A percentile compares a stretch with the other conserved stretches of the same genome.
Conservation (phyloP, 2,329 filamentous ascomycete species). For the Scytalidium sp. region DNA sequence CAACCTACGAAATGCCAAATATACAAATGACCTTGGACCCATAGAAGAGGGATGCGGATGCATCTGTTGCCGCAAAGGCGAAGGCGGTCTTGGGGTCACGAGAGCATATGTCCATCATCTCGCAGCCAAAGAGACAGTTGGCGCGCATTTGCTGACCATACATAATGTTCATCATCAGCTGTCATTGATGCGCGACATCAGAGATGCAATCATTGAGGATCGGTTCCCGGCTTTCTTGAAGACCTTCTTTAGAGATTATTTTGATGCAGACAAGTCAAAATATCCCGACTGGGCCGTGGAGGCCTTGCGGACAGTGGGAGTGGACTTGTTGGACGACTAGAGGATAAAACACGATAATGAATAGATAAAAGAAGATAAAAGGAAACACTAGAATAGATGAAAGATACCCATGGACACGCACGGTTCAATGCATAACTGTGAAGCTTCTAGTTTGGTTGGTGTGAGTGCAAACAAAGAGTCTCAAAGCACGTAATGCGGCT, state of each 20-base stretch:
- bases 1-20: conserved; percentile 76
- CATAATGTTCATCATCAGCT: conserved; percentile 96
- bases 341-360: conserved; percentile 11
- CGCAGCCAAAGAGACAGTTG: conserved; percentile 89
- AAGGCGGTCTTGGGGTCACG: conserved; percentile 77
- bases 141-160: conserved; percentile 80
- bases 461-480: background rate
- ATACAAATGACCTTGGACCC: conserved; percentile 75
- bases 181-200: conserved; percentile 71
- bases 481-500: conserved; percentile 3
- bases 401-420: conserved; percentile 1
- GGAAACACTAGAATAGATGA: background rate
- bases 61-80: conserved; percentile 65
- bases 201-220: conserved; percentile 79
- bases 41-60: conserved; percentile 83
- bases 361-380: conserved; percentile 7
- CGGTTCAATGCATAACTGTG: background rate
- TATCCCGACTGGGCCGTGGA: conserved; percentile 84
- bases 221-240: conserved; percentile 74
- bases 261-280: conserved; percentile 57
- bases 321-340: conserved; percentile 57
- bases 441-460: background rate
- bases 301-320: conserved; percentile 73
- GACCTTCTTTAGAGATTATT: conserved; percentile 73
- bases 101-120: conserved; percentile 90